phyloP scores from a whole-genome alignment of 2,329 filamentous ascomycete species.

The Geosmithia putterillii region DNA sequence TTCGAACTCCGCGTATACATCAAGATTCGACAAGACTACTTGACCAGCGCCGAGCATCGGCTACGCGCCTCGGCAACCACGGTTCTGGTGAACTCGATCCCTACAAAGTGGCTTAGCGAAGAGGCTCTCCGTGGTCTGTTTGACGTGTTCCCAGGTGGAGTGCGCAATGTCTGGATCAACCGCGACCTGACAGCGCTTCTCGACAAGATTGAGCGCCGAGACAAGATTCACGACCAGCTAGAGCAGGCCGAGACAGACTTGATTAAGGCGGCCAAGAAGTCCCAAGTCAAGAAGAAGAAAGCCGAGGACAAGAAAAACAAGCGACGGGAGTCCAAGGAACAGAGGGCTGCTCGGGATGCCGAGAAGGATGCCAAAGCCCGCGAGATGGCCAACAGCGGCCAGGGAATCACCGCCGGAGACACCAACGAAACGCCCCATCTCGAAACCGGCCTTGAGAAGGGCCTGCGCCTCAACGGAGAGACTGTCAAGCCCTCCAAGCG shows the following conservation, averaged over 20 bases:
- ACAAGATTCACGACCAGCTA: constrained; percentile 56
- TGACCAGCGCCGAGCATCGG: constrained; percentile 90
- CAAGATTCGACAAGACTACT: constrained; percentile 83
- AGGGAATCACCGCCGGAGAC: constrained; percentile 39
- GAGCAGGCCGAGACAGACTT: constrained; percentile 78
- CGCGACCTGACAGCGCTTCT: constrained; percentile 73
- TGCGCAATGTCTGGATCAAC: constrained; percentile 95
- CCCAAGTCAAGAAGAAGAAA: constrained; percentile 55
- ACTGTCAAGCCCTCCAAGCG: constrained; percentile 4
- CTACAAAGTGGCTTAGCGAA: constrained; percentile 76
- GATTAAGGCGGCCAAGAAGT: constrained; percentile 67
- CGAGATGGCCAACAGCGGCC: constrained; percentile 32
- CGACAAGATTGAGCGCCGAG: constrained; percentile 70
- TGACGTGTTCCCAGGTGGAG: constrained; percentile 90
- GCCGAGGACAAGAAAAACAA: constrained; percentile 54
- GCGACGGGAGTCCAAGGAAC: constrained; percentile 39
- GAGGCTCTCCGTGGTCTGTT: constrained; percentile 75
- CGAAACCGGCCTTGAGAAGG: constrained; percentile 15
- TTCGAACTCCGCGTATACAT: constrained; percentile 79
- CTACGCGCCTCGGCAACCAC: constrained; percentile 90
- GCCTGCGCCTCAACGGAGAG: constrained; percentile 9
- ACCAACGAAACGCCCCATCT: constrained; percentile 41
- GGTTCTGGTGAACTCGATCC: constrained; percentile 84
- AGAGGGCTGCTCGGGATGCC: constrained; percentile 32
- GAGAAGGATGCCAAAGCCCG: constrained; percentile 36